These are phyloP conservation scores for Epithemia pelagica DNA, from an alignment of 108 stramenopile genomes.

Conservation along the genomic window DNA sequence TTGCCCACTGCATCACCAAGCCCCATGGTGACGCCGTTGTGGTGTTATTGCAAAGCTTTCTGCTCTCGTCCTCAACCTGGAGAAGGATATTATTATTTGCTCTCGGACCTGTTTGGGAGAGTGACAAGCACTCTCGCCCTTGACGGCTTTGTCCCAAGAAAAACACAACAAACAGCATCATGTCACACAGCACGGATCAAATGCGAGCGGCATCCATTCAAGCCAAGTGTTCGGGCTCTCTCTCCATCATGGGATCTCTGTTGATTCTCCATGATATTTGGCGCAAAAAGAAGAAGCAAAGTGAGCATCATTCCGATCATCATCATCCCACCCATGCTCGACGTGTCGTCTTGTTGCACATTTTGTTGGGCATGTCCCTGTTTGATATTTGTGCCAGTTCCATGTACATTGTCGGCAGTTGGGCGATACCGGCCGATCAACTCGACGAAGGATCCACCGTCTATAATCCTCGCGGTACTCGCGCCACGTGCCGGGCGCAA, in stretches of 20 bases:
- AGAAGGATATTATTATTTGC: too few relatives aligned
- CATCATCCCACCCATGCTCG: neutral
- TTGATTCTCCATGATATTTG: neutral
- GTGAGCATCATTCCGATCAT: neutral
- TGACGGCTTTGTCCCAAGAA: too few relatives aligned
- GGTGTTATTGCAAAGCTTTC: too few relatives aligned
- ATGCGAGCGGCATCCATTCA: neutral
- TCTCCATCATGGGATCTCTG: neutral
- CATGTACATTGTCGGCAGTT: constrained; percentile 1
- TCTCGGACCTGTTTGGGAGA: too few relatives aligned
- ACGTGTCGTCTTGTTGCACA: neutral
- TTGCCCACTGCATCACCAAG: too few relatives aligned
- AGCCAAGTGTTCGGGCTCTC: neutral
- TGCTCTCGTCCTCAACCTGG: too few relatives aligned
- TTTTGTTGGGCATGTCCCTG: constrained; percentile 1
- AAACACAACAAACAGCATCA: neutral
- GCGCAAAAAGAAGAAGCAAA: neutral
- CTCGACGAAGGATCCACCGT: neutral
- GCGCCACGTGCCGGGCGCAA: constrained; percentile 15
- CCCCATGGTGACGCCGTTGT: too few relatives aligned
- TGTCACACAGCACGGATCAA: neutral
- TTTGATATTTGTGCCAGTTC: constrained; percentile 3
- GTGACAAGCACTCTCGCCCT: too few relatives aligned
- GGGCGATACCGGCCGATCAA: neutral
- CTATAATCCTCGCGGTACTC: constrained; percentile 3